Conservation (phyloP, 164 flowering plant genomes). For the Houttuynia cordata region DNA sequence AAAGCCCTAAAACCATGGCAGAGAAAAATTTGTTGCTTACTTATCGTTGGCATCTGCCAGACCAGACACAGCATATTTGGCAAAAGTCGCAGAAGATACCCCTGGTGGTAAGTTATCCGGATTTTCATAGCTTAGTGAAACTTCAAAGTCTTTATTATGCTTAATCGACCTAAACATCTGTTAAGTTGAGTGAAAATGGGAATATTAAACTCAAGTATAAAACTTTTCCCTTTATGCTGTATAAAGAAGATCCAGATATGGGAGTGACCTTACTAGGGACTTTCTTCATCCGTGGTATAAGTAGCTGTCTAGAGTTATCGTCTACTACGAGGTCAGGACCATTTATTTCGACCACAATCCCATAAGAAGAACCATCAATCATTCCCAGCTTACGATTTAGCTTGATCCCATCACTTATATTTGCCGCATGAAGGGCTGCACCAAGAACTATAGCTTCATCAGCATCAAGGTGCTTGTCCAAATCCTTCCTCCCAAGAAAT, state of each 20-base stretch:
- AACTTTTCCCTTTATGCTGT: background rate
- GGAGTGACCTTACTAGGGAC: slow-evolving; percentile 76
- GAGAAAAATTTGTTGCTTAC: slow-evolving; percentile 28
- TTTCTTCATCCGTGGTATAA: slow-evolving; percentile 81
- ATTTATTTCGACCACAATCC: slow-evolving; percentile 55
- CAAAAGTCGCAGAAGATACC: slow-evolving; percentile 47
- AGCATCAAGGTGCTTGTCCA: slow-evolving; percentile 94
- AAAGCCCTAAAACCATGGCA: background rate
- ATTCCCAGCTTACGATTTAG: slow-evolving; percentile 92
- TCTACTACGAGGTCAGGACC: slow-evolving; percentile 62
- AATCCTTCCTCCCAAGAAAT: slow-evolving; percentile 73
- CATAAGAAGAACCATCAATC: slow-evolving; percentile 92
- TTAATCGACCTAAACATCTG: slow-evolving; percentile 85
- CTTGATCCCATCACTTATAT: slow-evolving; percentile 97
- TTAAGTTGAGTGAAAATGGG: background rate
- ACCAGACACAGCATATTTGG: slow-evolving; percentile 71
- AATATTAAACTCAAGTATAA: background rate
- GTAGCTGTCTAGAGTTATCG: slow-evolving; percentile 53
- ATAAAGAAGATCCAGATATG: background rate
- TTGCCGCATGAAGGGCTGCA: slow-evolving; percentile 91
- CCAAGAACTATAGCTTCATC: slow-evolving; percentile 99
- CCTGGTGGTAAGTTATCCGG: slow-evolving; percentile 73
- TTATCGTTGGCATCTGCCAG: slow-evolving; percentile 70
- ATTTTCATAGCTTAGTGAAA: slow-evolving; percentile 70
- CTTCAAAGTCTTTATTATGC: slow-evolving; percentile 82